These are phyloP conservation scores for Apophysomyces ossiformis DNA, from an alignment of 371 early-diverging fungal genomes.

Conservation along the genomic window DNA sequence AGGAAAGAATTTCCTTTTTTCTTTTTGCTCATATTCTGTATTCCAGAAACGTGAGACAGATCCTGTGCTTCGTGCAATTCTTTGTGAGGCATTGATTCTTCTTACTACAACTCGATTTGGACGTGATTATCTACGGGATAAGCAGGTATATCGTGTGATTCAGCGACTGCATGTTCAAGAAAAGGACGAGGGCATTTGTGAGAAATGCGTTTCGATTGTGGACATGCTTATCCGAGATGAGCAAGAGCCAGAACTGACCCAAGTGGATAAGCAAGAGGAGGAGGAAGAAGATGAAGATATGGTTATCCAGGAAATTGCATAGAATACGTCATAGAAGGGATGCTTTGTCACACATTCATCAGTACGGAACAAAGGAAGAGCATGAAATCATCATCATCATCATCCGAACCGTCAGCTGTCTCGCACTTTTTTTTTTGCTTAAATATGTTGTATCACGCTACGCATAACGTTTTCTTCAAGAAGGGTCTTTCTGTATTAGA, in stretches of 20 bases:
- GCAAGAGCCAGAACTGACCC: constrained; percentile 36
- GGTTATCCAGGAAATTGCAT: constrained; percentile 62
- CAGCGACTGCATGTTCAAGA: constrained; percentile 81
- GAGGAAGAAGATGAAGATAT: constrained; percentile 53
- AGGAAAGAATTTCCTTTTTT: background rate
- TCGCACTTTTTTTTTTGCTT: too few relatives aligned
- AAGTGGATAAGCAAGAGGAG: constrained; percentile 22
- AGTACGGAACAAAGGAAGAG: too few relatives aligned
- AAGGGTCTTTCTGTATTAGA: too few relatives aligned
- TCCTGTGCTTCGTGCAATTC: constrained; percentile 68
- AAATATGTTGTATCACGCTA: too few relatives aligned
- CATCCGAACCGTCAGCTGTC: too few relatives aligned
- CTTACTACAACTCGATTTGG: constrained; percentile 78
- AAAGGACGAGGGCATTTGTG: constrained; percentile 64
- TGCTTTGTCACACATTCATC: too few relatives aligned
- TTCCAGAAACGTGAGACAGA: constrained; percentile 79
- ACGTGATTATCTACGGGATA: constrained; percentile 78
- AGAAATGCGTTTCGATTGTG: constrained; percentile 78
- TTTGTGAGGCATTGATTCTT: constrained; percentile 83
- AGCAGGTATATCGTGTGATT: constrained; percentile 88
- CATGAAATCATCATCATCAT: too few relatives aligned
- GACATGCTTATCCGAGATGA: constrained; percentile 92
- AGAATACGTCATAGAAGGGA: constrained; percentile 13
- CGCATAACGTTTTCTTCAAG: too few relatives aligned
- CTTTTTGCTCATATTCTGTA: background rate